Conservation (phyloP, 192 early-diverging fungal species). For the Entomortierella beljakovae region DNA sequence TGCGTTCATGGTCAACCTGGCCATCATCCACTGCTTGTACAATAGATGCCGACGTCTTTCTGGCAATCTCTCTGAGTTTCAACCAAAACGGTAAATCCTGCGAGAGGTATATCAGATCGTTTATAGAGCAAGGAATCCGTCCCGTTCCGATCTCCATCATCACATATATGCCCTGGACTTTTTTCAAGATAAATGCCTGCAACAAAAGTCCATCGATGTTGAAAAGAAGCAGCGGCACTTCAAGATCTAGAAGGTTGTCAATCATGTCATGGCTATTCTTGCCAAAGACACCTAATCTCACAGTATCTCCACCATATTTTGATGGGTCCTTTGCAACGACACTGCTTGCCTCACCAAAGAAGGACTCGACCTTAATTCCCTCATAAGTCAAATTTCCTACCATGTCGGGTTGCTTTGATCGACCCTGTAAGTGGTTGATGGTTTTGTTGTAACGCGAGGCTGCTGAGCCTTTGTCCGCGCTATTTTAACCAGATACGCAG, state of each 20-base stretch:
- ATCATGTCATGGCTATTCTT: conserved; percentile 47
- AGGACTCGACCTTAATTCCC: conserved; percentile 27
- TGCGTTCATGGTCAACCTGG: conserved; percentile 25
- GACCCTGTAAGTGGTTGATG: conserved; percentile 35
- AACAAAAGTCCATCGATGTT: conserved; percentile 33
- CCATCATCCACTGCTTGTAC: conserved; percentile 36
- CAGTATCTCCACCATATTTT: conserved; percentile 38
- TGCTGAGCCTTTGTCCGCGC: conserved; percentile 30
- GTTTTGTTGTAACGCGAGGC: conserved; percentile 38
- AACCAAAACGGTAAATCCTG: conserved; percentile 40
- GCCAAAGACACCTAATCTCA: conserved; percentile 37
- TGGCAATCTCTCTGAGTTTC: conserved; percentile 40
- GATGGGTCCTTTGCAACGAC: conserved; percentile 27
- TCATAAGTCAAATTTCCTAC: conserved; percentile 32
- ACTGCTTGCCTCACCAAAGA: conserved; percentile 44
- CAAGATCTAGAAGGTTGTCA: conserved; percentile 32
- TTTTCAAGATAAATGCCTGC: conserved; percentile 30
- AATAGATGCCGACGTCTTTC: conserved; percentile 38
- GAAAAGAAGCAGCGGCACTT: conserved; percentile 36
- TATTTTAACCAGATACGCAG: conserved; percentile 31
- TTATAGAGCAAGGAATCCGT: conserved; percentile 42
- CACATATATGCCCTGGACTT: conserved; percentile 23
- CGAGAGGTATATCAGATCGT: conserved; percentile 32
- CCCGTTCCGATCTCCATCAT: conserved; percentile 39
- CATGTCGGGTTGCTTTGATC: conserved; percentile 40